Base-by-base conservation (phyloP, 805 yeast genomes). In the Hemisphaericaspora nanyangensis region DNA sequence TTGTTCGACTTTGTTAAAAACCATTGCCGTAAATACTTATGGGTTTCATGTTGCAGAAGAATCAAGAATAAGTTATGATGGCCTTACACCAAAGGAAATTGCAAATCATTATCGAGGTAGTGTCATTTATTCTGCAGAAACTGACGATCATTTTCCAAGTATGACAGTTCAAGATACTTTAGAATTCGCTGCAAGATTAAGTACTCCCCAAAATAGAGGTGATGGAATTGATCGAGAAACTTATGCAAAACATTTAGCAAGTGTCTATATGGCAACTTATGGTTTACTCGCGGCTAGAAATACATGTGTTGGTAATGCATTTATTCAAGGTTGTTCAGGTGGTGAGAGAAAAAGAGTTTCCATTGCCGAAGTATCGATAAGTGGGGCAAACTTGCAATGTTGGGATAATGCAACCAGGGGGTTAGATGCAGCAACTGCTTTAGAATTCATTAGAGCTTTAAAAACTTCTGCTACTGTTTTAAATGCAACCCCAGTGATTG, bases 351-450 rank as follows among this genome's bases (percentile, higher is more conserved):
- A 81, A 61, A 76, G 87, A 65, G 85, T 80, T 28, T 79, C 85
- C 5, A 74, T 80, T 48, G 85, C 82, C 5, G 87, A 80, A 58
- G 83, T 77, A 3, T 68, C 75, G 50, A 69, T 75, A 24, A 63
- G 74, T 52, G 67, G 75, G 38, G 80, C 76, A 6, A 63, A 76
- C 6, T 64, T 79, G 16, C 78, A 68, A 47, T 66, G 84, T 80
- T 25, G 79, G 78, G 78, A 85, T 65, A 85, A 85, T 53, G 83
- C 91, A 6, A 85, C 95, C 6, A 76, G 93, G 65, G 95, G 95
- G 51, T 69, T 85, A 42, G 95, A 85, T 61, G 74, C 93, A 3
- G 83, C 91, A 7, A 85, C 93, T 27, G 95, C 95, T 2, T 68
- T 82, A 46, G 89, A 84, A 54, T 85, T 78, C 51, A 69, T 82